Percentiles rank a stretch among this genome's conserved stretches.
Evolutionary conservation across 768 basidiomycete genomes (phyloP).

Genomic region (Mycena albidolilacea): DNA sequence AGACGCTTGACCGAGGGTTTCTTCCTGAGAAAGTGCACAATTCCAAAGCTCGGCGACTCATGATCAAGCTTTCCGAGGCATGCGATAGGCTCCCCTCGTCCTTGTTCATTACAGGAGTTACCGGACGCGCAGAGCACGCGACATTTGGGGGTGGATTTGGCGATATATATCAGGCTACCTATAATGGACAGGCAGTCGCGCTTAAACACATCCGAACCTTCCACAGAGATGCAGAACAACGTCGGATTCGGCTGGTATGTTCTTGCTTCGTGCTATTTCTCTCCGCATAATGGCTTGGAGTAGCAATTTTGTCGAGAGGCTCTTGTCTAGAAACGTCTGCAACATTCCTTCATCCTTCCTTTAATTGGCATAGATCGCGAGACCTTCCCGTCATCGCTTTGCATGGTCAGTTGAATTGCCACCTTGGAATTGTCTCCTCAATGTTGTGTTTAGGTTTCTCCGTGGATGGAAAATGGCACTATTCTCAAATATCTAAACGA

Average conservation of each 20-base stretch:
- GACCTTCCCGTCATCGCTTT: conserved; percentile 43
- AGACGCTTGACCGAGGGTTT: neutral
- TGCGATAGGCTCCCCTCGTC: conserved; percentile 18
- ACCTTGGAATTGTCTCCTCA: neutral
- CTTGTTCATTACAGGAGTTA: conserved; percentile 19
- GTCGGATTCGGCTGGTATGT: conserved; percentile 3
- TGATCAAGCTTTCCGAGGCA: conserved; percentile 11
- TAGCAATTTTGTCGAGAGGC: conserved; percentile 40
- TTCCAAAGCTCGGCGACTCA: conserved; percentile 5
- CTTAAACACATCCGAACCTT: conserved; percentile 14
- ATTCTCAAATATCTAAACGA: conserved; percentile 42
- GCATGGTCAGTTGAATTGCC: conserved; percentile 34
- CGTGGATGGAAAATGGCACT: conserved; percentile 49
- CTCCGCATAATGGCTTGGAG: neutral
- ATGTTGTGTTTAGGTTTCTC: conserved; percentile 34
- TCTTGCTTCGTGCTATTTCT: neutral
- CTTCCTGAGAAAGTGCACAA: neutral
- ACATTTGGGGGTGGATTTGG: conserved; percentile 12
- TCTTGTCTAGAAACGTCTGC: conserved; percentile 46
- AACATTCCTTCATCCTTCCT: conserved; percentile 47
- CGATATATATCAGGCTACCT: conserved; percentile 6
- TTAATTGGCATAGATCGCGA: conserved; percentile 48
- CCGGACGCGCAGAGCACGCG: neutral
- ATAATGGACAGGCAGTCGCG: conserved; percentile 1
- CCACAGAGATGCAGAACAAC: neutral